Evolutionary conservation across 768 basidiomycete genomes (phyloP).

Genomic region (Chlorophyllum brunneum): DNA sequence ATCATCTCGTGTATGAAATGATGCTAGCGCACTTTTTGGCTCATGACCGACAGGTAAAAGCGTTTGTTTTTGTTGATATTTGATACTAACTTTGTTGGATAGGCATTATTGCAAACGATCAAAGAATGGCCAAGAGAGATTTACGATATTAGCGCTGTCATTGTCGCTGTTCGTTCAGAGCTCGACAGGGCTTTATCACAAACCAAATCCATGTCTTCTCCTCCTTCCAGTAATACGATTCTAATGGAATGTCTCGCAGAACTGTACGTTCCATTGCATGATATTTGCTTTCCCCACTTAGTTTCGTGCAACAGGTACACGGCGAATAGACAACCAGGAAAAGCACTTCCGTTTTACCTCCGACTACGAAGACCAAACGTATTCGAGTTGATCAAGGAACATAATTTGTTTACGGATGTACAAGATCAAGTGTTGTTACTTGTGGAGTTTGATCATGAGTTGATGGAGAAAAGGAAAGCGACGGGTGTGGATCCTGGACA

Average conservation of each 20-base stretch:
- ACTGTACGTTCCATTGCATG: constrained; percentile 45
- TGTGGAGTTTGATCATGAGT: constrained; percentile 91
- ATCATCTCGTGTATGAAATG: constrained; percentile 91
- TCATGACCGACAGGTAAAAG: constrained; percentile 65
- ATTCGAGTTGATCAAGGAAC: constrained; percentile 89
- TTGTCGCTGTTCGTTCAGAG: constrained; percentile 83
- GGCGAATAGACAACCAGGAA: constrained; percentile 87
- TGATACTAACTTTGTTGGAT: background rate
- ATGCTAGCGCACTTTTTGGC: constrained; percentile 82
- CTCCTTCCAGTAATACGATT: constrained; percentile 45
- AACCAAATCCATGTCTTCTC: constrained; percentile 37
- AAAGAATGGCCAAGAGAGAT: constrained; percentile 89
- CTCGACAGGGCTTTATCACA: constrained; percentile 60
- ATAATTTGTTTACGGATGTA: constrained; percentile 93
- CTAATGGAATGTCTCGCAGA: constrained; percentile 97
- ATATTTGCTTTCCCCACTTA: background rate
- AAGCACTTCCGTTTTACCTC: constrained; percentile 89
- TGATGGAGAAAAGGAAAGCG: constrained; percentile 57
- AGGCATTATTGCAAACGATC: constrained; percentile 78
- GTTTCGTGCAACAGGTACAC: constrained; percentile 47
- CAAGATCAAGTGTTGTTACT: constrained; percentile 90
- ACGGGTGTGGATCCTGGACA: constrained; percentile 32
- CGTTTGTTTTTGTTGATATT: background rate
- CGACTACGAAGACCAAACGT: constrained; percentile 84
- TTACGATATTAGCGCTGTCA: constrained; percentile 84